Evolutionary conservation across 2,329 filamentous ascomycete genomes (phyloP).

Genomic region (Curvularia lunata): DNA sequence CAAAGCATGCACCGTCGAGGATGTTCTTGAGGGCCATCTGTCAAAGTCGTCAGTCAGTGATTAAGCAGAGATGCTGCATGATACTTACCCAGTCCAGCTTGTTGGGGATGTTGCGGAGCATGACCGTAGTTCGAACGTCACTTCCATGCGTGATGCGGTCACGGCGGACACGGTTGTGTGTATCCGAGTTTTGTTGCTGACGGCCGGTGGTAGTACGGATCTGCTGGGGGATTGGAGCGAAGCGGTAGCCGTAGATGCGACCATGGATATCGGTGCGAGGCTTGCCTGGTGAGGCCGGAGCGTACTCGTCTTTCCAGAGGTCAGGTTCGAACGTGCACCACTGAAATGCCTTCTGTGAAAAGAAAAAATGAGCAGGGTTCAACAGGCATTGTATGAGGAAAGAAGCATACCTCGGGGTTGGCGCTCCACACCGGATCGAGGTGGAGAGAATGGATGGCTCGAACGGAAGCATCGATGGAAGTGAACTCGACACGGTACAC

Average conservation of each 20-base stretch:
- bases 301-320: constrained; percentile 30
- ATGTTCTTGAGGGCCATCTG: constrained; percentile 68
- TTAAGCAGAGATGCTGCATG: not conserved
- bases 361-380: constrained; percentile 19
- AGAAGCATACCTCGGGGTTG: constrained; percentile 23
- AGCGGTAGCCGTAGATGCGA: constrained; percentile 29
- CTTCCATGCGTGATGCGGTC: constrained; percentile 50
- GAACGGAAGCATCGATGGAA: constrained; percentile 37
- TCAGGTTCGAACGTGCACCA: constrained; percentile 25
- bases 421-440: constrained; percentile 20
- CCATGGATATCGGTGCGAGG: constrained; percentile 33
- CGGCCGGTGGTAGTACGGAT: constrained; percentile 12
- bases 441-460: constrained; percentile 30
- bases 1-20: constrained; percentile 77
- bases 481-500: constrained; percentile 43
- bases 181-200: constrained; percentile 27
- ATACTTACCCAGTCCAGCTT: constrained; percentile 70
- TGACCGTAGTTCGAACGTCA: constrained; percentile 68
- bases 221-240: constrained; percentile 4
- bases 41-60: constrained; percentile 21
- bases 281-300: constrained; percentile 27
- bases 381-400: not conserved
- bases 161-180: constrained; percentile 50
- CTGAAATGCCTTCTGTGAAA: constrained; percentile 30
- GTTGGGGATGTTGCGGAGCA: constrained; percentile 95